Base-by-base conservation (phyloP, 164 flowering plant species). In the Chloranthus sessilifolius region DNA sequence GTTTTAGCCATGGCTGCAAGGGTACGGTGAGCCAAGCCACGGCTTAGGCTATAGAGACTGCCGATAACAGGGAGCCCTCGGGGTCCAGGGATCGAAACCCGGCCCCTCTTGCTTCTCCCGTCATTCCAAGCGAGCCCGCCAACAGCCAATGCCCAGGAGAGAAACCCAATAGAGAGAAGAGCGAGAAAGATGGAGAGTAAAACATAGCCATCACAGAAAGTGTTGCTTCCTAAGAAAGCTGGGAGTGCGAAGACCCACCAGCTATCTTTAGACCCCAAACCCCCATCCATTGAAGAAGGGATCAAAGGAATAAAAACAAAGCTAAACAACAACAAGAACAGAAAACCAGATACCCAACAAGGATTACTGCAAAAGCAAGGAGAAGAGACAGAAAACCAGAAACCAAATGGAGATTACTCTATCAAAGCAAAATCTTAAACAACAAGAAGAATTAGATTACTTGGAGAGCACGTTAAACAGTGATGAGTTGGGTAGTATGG, bases 111-210 rank as follows among this genome's bases (percentile, higher is more conserved):
- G 73, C 68, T 68, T 5, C 84, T 51, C 0, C 83, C 83, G 27
- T 76, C 66, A 53, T 59, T 76, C 94, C 94, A 85, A 4, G 83
- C 94, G 6, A 54, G 7, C 0, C 94, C 94, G 17, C 88, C 88
- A 17, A 46, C 3, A 20, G 87, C 11, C 22, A 67, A 63, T 37
- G 65, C 74, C 86, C 86, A 81, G 0, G 80, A 56, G 25, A 78
- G 58, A 8, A 78, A 50, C 4, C 29, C 62, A 2, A 60, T 15
- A 5, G 59, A 52, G 0, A 72, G 7, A 12, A 47, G 44, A 3
- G 69, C 47, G 1, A 62, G 0, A 2, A 58, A 9, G 19, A 73
- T 39, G 2, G 61, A 60, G 5, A 77, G 7, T 5, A 82, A 5
- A 14, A 68, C 26, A 14, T 37, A 52, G 1, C 52, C 47, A 26